Evolutionary conservation across 441 rosid genomes (phyloP).

Genomic region (Erysimum cheiri): DNA sequence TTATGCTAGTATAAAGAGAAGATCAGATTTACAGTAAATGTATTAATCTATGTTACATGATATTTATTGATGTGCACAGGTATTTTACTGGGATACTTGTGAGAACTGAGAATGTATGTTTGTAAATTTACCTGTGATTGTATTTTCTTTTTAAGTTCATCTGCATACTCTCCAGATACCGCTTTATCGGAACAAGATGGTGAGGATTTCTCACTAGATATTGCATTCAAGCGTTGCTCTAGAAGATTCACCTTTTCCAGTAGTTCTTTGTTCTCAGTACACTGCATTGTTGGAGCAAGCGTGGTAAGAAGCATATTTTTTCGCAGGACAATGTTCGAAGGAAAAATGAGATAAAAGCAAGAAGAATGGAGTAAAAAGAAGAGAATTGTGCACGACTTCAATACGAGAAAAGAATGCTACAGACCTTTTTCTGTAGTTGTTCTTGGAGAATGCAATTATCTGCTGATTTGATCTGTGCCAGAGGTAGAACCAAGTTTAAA

Average conservation of each 20-base stretch:
- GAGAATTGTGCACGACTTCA: constrained; percentile 18
- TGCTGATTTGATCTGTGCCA: constrained; percentile 83
- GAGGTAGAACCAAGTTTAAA: constrained; percentile 32
- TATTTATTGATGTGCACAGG: not conserved
- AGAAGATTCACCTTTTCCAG: constrained; percentile 70
- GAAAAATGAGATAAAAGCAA: constrained; percentile 9
- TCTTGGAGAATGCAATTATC: constrained; percentile 97
- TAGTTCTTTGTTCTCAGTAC: constrained; percentile 81
- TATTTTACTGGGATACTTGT: constrained; percentile 15
- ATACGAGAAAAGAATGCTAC: constrained; percentile 8
- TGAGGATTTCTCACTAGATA: constrained; percentile 50
- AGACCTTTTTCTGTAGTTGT: constrained; percentile 87
- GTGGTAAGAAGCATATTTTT: constrained; percentile 21
- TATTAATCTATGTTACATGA: constrained; percentile 14
- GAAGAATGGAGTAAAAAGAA: constrained; percentile 13
- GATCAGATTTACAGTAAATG: constrained; percentile 4
- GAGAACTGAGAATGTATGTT: constrained; percentile 17
- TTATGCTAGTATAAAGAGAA: constrained; percentile 9
- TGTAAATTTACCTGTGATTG: constrained; percentile 68
- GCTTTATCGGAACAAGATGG: constrained; percentile 48
- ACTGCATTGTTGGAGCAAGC: constrained; percentile 51
- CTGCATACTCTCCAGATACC: constrained; percentile 56
- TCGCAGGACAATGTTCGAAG: constrained; percentile 9
- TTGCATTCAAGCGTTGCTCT: constrained; percentile 67
- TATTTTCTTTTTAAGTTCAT: constrained; percentile 75